Evolutionary conservation across 2,329 filamentous ascomycete species (phyloP), one percentile per base, ranked within the genome.

Genomic region (Escovopsis weberi): DNA sequence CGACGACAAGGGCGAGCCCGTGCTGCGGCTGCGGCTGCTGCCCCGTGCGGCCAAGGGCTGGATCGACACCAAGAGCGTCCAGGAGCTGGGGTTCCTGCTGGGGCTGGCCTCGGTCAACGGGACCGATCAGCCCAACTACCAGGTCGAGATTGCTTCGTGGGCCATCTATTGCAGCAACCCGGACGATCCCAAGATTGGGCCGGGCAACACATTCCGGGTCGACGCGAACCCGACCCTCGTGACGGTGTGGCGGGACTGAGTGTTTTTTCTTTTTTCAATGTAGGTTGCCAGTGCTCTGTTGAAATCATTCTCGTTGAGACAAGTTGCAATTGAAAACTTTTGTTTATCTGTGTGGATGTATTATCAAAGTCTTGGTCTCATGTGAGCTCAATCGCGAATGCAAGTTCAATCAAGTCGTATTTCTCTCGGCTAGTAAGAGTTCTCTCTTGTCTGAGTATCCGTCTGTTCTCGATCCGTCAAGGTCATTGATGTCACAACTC

Each of bases 1-100:
- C 30, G 37, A 28, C 30, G 35, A 26, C 10, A 12, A 11, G 12
- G 28, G 28, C 4, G 6, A 38, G n/a, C 19, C 37, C 8, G 41
- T 43, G 12, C 32, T 45, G 35, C 39, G 36, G 2, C 39, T 45
- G n/a, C 43, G 43, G 8, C 3, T 45, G 19, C 37, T 45, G 4
- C 43, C 43, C 1, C 43, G 43, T 11, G 39, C 43, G 5, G 43
- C 43, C 6, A 45, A 37, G 23, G 43, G 43, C n/a, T 45, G 43
- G 43, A 28, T 42, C 32, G 23, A 35, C 28, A 33, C 28, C 23
- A 40, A 19, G 12, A 3, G 28, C 1, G 37, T 42, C 7, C 11
- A 9, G 4, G 43, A 45, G 37, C 18, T 45, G 26, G 30, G 40
- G 7, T 41, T 42, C 36, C 37, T 45, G 12, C 43, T 45, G 4